Percentiles rank a stretch among this genome's conserved stretches.
Evolutionary conservation across 2,329 filamentous ascomycete genomes (phyloP).

Genomic region (Colletotrichum eremochloae): DNA sequence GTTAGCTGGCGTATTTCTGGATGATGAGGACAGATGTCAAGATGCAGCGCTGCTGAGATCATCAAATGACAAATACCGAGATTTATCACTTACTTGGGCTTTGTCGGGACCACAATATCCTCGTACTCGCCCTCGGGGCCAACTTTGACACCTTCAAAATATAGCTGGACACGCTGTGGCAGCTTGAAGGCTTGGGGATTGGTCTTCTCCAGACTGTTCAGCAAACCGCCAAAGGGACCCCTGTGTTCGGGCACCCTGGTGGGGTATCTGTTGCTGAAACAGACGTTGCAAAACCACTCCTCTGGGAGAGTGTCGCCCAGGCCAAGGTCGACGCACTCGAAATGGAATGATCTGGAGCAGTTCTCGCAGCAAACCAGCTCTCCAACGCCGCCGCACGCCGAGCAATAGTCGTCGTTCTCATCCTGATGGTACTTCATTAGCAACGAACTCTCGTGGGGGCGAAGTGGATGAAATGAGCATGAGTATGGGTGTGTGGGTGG

Average conservation of each 20-base stretch:
- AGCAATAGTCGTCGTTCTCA: slow-evolving; percentile 93
- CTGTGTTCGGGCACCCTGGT: slow-evolving; percentile 59
- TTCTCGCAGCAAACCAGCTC: slow-evolving; percentile 94
- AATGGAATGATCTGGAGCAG: slow-evolving; percentile 91
- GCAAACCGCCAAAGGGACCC: slow-evolving; percentile 72
- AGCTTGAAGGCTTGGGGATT: slow-evolving; percentile 81
- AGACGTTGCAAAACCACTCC: slow-evolving; percentile 89
- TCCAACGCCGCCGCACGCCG: slow-evolving; percentile 85
- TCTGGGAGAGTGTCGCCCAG: slow-evolving; percentile 75
- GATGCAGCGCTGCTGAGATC: slow-evolving; percentile 8
- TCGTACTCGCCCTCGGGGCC: slow-evolving; percentile 85
- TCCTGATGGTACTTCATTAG: slow-evolving; percentile 59
- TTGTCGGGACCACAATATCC: slow-evolving; percentile 67
- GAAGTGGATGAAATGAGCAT: slow-evolving; percentile 38
- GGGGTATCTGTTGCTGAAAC: slow-evolving; percentile 65
- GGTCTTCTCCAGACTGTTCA: slow-evolving; percentile 74
- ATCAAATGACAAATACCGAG: not conserved
- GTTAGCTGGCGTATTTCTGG: slow-evolving; percentile 48
- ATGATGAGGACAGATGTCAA: not conserved
- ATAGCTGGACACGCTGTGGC: slow-evolving; percentile 77
- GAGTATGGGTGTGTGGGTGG: not conserved
- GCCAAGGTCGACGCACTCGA: slow-evolving; percentile 87
- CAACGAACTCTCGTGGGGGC: slow-evolving; percentile 44
- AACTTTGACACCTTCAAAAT: slow-evolving; percentile 84
- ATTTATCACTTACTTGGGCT: slow-evolving; percentile 72